Conservation (phyloP, 2,329 filamentous ascomycete species). For the Trichoderma guizhouense region DNA sequence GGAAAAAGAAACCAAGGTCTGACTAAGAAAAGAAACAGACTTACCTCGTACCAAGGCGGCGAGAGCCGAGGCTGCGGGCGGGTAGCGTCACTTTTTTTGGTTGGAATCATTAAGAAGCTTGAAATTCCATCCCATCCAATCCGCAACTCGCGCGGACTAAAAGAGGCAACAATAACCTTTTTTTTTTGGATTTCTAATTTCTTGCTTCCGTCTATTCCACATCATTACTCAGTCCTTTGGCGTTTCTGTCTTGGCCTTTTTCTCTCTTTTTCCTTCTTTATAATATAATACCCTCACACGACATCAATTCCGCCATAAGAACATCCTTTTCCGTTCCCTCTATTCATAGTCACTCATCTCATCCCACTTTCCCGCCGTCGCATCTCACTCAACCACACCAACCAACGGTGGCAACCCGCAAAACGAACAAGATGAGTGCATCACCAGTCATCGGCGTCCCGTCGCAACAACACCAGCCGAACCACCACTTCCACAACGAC, state of each 20-base stretch:
- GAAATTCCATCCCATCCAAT: background rate
- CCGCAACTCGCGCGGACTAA: background rate
- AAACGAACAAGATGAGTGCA: background rate
- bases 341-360: background rate
- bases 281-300: background rate
- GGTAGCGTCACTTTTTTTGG: background rate
- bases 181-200: constrained; percentile 1
- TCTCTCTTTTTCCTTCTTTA: background rate
- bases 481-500: background rate
- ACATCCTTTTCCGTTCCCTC: background rate
- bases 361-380: background rate
- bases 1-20: background rate
- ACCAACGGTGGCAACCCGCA: background rate
- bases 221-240: background rate
- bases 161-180: background rate
- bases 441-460: background rate
- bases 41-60: background rate
- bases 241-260: background rate
- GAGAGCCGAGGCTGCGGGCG: background rate
- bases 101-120: background rate
- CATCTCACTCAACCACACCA: background rate
- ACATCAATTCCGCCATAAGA: background rate
- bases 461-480: background rate
- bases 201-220: background rate
- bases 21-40: background rate